Conservation (phyloP, 495 filamentous ascomycete species). For the Emericellopsis terricola region DNA sequence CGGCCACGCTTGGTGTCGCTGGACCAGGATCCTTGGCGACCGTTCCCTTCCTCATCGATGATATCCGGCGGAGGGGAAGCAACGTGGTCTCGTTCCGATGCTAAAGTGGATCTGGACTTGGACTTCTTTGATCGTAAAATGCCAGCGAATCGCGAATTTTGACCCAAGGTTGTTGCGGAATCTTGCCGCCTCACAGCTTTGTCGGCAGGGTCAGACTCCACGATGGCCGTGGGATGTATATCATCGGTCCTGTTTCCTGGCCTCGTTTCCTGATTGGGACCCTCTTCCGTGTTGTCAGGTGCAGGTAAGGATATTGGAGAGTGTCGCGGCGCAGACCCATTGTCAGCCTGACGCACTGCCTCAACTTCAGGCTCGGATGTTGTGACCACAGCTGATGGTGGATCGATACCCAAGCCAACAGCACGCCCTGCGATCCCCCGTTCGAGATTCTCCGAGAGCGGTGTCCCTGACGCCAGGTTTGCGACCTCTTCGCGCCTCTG, state of each 20-base stretch:
- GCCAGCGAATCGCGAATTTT: neutral
- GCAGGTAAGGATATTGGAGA: too few relatives aligned
- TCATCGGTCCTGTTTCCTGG: too few relatives aligned
- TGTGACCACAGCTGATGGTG: conserved; percentile 24
- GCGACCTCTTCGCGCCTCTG: conserved; percentile 30
- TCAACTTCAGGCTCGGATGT: conserved; percentile 22
- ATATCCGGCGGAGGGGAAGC: conserved; percentile 12
- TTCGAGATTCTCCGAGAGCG: conserved; percentile 33
- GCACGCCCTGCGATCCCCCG: conserved; percentile 36
- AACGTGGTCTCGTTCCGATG: conserved; percentile 18
- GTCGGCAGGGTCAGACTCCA: too few relatives aligned
- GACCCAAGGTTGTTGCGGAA: neutral
- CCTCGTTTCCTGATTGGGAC: too few relatives aligned
- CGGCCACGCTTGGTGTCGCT: conserved; percentile 21
- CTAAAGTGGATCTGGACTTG: conserved; percentile 11
- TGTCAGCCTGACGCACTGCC: too few relatives aligned
- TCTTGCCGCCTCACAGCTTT: neutral
- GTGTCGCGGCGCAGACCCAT: too few relatives aligned
- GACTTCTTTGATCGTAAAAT: conserved; percentile 2
- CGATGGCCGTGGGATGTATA: too few relatives aligned
- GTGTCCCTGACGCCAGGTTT: conserved; percentile 21
- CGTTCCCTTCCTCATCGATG: conserved; percentile 17
- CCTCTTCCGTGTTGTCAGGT: too few relatives aligned
- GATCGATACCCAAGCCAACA: conserved; percentile 22
- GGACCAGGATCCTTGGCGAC: conserved; percentile 19